These are phyloP conservation scores for Annulohypoxylon moriforme DNA, from an alignment of 495 filamentous ascomycete species.

Conservation along the genomic window DNA sequence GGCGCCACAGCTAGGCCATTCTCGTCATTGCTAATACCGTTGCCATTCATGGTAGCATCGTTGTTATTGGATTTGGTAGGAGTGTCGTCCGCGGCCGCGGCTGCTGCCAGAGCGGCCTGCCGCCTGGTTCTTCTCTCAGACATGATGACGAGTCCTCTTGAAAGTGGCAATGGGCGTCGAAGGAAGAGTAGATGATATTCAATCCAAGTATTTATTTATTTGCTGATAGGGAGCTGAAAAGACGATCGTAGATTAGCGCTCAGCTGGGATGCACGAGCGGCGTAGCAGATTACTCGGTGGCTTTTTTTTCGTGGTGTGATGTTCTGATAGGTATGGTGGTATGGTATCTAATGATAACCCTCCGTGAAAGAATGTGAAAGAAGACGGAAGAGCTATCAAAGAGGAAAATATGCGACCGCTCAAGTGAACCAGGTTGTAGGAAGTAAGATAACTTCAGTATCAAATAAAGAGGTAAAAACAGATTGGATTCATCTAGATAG, in stretches of 20 bases:
- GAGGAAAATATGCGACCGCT: slow-evolving; percentile 23
- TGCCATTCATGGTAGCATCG: slow-evolving; percentile 37
- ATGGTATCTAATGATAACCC: too few relatives aligned
- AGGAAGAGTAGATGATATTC: neutral
- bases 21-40: slow-evolving; percentile 45
- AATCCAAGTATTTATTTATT: neutral
- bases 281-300: slow-evolving; percentile 11
- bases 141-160: slow-evolving; percentile 36
- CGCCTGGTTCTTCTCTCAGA: slow-evolving; percentile 50
- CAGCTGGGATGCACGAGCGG: slow-evolving; percentile 13
- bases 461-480: slow-evolving; percentile 25
- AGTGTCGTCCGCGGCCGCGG: slow-evolving; percentile 35
- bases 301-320: slow-evolving; percentile 13
- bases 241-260: slow-evolving; percentile 4
- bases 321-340: slow-evolving; percentile 17
- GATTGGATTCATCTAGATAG: neutral
- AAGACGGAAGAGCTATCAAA: slow-evolving; percentile 14
- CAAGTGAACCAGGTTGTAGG: neutral
- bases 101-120: slow-evolving; percentile 49
- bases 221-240: slow-evolving; percentile 11
- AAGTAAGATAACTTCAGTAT: neutral
- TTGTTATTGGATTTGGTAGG: slow-evolving; percentile 23
- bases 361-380: slow-evolving; percentile 15
- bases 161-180: slow-evolving; percentile 3
- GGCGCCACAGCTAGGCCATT: slow-evolving; percentile 35